A percentile compares a stretch with the other conserved stretches of the same genome.
These are phyloP conservation scores for Lizonia empirigonia DNA, from an alignment of 2,329 filamentous ascomycete genomes.

Conservation along the genomic window DNA sequence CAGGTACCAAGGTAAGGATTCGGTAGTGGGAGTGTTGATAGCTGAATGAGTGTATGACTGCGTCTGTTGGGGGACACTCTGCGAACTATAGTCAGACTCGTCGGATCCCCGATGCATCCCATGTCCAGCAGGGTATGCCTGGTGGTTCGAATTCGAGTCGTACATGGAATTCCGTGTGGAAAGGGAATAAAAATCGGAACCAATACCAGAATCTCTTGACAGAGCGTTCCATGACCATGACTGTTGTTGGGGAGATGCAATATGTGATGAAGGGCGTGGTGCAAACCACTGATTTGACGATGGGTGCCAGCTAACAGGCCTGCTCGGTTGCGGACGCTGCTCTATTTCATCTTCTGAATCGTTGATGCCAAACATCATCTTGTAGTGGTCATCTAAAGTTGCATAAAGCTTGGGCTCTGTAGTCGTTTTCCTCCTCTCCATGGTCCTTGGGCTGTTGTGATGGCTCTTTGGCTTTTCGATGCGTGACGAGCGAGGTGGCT, in stretches of 20 bases:
- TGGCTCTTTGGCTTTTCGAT: conserved; percentile 49
- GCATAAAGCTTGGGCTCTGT: conserved; percentile 47
- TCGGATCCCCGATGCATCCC: conserved; percentile 30
- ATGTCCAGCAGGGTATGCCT: conserved; percentile 20
- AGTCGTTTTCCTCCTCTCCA: conserved; percentile 48
- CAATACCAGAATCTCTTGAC: conserved; percentile 34
- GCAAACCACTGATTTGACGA: conserved; percentile 57
- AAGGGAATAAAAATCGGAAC: conserved; percentile 44
- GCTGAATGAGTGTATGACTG: conserved; percentile 34
- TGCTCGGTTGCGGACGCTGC: conserved; percentile 32
- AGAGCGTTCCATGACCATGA: conserved; percentile 35
- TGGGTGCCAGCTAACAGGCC: conserved; percentile 79
- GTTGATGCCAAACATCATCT: conserved; percentile 49
- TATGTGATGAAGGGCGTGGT: conserved; percentile 28
- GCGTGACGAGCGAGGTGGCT: conserved; percentile 39
- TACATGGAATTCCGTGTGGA: conserved; percentile 44
- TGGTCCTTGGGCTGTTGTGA: conserved; percentile 45
- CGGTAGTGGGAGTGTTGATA: conserved; percentile 39
- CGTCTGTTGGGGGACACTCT: conserved; percentile 29
- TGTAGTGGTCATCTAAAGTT: conserved; percentile 49
- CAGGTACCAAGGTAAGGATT: conserved; percentile 45
- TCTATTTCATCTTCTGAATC: conserved; percentile 34
- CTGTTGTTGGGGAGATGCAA: conserved; percentile 33
- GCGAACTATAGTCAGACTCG: conserved; percentile 40
- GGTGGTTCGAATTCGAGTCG: conserved; percentile 25